phyloP scores from a whole-genome alignment of 1,284 basidiomycete genomes.

The Rhodotorula sp. region DNA sequence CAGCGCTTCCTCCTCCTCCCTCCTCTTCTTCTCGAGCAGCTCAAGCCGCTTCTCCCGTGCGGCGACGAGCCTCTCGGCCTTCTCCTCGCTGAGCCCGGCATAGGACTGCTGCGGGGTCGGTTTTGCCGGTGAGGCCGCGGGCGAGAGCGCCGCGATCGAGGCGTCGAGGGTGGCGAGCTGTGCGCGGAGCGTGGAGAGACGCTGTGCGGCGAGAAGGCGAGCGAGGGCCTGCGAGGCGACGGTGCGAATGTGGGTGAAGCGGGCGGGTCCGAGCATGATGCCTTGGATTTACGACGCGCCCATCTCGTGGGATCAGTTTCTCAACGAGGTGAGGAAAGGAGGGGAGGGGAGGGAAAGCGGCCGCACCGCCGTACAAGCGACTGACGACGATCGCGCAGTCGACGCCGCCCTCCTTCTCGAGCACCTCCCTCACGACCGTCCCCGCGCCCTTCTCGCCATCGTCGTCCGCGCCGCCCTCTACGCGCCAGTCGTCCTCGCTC shows the following conservation, averaged over 20 bases:
- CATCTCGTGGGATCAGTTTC: too few species aligned
- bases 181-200: conserved; percentile 62
- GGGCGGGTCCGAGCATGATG: conserved; percentile 64
- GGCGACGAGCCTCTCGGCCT: conserved; percentile 25
- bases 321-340: too few species aligned
- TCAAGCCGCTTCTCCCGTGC: conserved; percentile 25
- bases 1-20: conserved; percentile 20
- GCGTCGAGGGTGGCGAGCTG: conserved; percentile 66
- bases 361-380: conserved; percentile 62
- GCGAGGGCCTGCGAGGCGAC: conserved; percentile 72
- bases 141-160: conserved; percentile 54
- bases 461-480: conserved; percentile 64
- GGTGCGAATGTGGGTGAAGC: conserved; percentile 76
- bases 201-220: conserved; percentile 65
- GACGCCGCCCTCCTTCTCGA: conserved; percentile 64
- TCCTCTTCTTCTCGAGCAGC: conserved; percentile 21
- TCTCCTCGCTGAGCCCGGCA: background rate
- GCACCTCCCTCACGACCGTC: conserved; percentile 63
- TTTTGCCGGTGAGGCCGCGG: background rate
- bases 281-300: conserved; percentile 54
- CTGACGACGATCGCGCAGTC: conserved; percentile 71
- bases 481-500: conserved; percentile 67
- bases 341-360: background rate
- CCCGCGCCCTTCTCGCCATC: conserved; percentile 74
- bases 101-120: background rate